These are phyloP conservation scores for Parafenestella ontariensis DNA, from an alignment of 2,329 filamentous ascomycete genomes.

Conservation along the genomic window DNA sequence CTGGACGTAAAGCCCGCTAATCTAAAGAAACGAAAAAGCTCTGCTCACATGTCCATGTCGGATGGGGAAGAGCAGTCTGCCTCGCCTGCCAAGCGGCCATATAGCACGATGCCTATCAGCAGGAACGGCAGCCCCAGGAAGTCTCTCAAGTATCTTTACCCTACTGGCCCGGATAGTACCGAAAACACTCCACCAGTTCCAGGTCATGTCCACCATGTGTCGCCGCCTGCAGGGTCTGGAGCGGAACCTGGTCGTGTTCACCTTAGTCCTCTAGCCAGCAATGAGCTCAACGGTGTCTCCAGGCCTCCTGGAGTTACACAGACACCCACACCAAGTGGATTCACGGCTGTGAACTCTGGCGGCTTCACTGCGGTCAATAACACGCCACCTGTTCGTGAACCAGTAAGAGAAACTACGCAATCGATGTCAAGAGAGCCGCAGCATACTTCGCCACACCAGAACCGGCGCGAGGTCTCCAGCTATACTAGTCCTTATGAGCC, in stretches of 20 bases:
- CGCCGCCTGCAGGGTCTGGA: conserved; percentile 21
- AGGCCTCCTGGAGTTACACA: conserved; percentile 19
- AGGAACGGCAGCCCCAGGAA: conserved; percentile 39
- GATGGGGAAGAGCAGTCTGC: conserved; percentile 38
- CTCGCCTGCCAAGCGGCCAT: conserved; percentile 38
- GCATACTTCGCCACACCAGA: conserved; percentile 12
- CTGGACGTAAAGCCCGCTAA: conserved; percentile 31
- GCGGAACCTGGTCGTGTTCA: conserved; percentile 32
- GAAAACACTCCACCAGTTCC: conserved; percentile 39
- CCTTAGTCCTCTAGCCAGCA: conserved; percentile 38
- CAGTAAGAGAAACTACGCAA: conserved; percentile 16
- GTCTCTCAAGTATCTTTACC: conserved; percentile 32
- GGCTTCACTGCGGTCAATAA: conserved; percentile 36
- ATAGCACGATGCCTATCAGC: conserved; percentile 35
- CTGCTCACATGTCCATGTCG: conserved; percentile 35
- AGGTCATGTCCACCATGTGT: conserved; percentile 25
- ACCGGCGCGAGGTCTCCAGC: conserved; percentile 22
- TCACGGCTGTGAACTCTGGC: conserved; percentile 30
- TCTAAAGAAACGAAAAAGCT: conserved; percentile 44
- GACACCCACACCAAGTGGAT: conserved; percentile 18
- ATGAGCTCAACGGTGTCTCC: conserved; percentile 36
- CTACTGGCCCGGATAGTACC: conserved; percentile 25
- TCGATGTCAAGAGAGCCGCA: conserved; percentile 23
- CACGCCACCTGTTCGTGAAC: conserved; percentile 18
- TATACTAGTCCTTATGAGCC: conserved; percentile 44